Evolutionary conservation across 2,329 filamentous ascomycete genomes (phyloP).

Genomic region (Pyrenochaeta sp.): DNA sequence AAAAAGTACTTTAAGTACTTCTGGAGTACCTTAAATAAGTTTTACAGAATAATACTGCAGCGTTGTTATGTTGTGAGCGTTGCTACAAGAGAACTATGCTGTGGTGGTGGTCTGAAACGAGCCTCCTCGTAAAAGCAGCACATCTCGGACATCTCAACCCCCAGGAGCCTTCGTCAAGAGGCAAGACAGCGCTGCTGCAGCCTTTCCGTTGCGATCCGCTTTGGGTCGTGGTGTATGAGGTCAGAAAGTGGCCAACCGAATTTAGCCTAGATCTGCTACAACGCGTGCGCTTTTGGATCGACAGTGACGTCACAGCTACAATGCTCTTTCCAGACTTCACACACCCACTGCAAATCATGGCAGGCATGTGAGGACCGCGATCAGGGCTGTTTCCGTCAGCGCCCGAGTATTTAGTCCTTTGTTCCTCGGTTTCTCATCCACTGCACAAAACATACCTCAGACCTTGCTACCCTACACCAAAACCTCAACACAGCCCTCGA

Average conservation of each 20-base stretch:
- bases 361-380: slow-evolving; percentile 13
- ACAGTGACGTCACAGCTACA: slow-evolving; percentile 23
- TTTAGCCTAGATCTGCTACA: slow-evolving; percentile 12
- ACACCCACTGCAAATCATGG: slow-evolving; percentile 19
- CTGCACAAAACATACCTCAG: not conserved
- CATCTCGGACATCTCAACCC: too few species aligned
- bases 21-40: too few species aligned
- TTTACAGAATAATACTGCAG: too few species aligned
- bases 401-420: slow-evolving; percentile 6
- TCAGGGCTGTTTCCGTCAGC: slow-evolving; percentile 4
- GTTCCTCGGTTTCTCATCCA: not conserved
- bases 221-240: not conserved
- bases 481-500: not conserved
- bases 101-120: too few species aligned
- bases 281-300: slow-evolving; percentile 1
- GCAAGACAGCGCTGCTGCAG: not conserved
- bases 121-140: too few species aligned
- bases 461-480: slow-evolving; percentile 9
- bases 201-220: not conserved
- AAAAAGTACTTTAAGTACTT: too few species aligned
- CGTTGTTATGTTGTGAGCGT: too few species aligned
- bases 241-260: not conserved
- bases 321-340: slow-evolving; percentile 18
- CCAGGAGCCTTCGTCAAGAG: not conserved
- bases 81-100: too few species aligned